phyloP scores from a whole-genome alignment of 2,329 filamentous ascomycete species.

The Lachnellula subtilissima region DNA sequence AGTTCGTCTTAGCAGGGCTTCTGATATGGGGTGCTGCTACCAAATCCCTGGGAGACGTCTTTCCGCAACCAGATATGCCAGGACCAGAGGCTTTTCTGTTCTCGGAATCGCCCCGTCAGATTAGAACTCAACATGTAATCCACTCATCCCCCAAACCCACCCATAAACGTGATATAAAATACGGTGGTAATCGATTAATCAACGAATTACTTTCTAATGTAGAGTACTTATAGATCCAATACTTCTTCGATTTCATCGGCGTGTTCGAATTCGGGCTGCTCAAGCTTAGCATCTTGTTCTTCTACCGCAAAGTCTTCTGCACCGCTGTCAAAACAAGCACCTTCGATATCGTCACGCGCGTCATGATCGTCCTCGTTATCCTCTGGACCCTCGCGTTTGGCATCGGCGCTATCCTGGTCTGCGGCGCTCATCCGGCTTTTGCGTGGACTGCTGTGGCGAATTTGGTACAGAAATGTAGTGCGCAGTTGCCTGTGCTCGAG shows the following conservation, averaged over 20 bases:
- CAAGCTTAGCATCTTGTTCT: conserved; percentile 2
- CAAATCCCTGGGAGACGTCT: background rate
- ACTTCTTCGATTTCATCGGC: background rate
- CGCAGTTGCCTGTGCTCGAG: no score
- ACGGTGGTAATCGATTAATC: background rate
- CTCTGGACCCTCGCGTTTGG: background rate
- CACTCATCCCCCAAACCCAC: no score
- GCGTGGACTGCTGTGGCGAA: no score
- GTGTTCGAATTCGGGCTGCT: background rate
- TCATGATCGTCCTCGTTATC: background rate
- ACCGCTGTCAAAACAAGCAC: background rate
- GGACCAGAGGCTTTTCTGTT: background rate
- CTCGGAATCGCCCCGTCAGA: background rate
- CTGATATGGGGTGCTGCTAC: background rate
- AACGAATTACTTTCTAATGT: background rate
- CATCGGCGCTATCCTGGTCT: no score
- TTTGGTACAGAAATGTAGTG: no score
- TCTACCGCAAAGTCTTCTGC: conserved; percentile 1
- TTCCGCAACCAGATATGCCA: background rate
- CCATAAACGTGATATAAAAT: no score
- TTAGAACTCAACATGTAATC: no score
- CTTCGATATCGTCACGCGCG: background rate
- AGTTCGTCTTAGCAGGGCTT: background rate
- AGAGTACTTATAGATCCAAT: background rate
- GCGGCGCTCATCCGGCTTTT: no score